phyloP scores from a whole-genome alignment of 1,284 basidiomycete genomes.

The Xerocomus amazonicus region DNA sequence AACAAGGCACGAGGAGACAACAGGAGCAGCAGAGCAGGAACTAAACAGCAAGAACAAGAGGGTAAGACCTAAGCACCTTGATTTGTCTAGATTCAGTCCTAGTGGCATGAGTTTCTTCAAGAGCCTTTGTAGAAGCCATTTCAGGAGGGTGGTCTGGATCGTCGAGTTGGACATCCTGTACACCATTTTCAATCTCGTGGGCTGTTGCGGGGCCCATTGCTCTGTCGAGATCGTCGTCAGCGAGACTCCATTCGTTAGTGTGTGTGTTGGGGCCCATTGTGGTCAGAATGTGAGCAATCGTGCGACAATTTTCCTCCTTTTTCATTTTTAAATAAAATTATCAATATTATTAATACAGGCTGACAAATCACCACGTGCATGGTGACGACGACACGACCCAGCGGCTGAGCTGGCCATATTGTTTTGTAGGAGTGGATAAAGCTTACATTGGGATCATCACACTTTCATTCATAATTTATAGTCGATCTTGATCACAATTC shows the following conservation, averaged over 20 bases:
- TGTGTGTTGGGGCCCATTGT: constrained; percentile 27
- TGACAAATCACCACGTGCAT: not conserved
- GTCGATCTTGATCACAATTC: too few species aligned
- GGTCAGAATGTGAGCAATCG: constrained; percentile 7
- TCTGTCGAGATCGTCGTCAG: constrained; percentile 49
- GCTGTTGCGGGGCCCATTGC: constrained; percentile 42
- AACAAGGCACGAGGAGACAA: constrained; percentile 23
- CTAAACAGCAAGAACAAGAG: constrained; percentile 39
- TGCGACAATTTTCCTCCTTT: not conserved
- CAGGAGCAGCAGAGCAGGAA: constrained; percentile 26
- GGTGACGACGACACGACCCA: too few species aligned
- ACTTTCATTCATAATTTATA: too few species aligned
- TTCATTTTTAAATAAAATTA: constrained; percentile 5
- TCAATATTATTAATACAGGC: not conserved
- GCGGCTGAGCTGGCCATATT: too few species aligned
- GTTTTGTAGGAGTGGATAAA: too few species aligned
- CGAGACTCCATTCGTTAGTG: constrained; percentile 45
- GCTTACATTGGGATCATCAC: too few species aligned
- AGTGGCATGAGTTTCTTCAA: constrained; percentile 33
- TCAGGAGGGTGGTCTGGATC: constrained; percentile 22
- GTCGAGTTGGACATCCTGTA: constrained; percentile 28
- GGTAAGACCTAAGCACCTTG: constrained; percentile 81
- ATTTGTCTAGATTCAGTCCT: constrained; percentile 60
- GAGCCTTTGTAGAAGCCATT: constrained; percentile 29
- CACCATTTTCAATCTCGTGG: constrained; percentile 26